phyloP scores from a whole-genome alignment of 345 rosid genomes.

The Hibiscus trionum region DNA sequence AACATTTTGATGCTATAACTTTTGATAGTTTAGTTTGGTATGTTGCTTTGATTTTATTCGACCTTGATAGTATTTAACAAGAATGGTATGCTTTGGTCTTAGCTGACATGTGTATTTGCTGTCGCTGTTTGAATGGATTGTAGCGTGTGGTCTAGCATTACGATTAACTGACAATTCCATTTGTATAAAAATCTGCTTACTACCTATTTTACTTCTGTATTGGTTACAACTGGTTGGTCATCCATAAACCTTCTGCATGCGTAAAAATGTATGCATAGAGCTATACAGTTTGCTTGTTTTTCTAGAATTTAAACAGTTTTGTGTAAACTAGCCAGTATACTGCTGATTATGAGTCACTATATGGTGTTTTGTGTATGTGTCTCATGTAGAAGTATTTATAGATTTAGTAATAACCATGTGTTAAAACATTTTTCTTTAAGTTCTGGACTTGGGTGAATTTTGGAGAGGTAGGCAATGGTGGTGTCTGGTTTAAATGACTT shows the following conservation, averaged over 20 bases:
- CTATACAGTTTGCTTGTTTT: background rate
- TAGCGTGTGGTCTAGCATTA: too few species aligned
- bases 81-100: background rate
- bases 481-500: constrained; percentile 22
- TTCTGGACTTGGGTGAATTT: background rate
- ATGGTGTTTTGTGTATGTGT: background rate
- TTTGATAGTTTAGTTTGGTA: too few species aligned
- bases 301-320: background rate
- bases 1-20: too few species aligned
- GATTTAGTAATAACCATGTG: background rate
- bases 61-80: background rate
- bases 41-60: background rate
- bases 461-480: constrained; percentile 31
- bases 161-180: background rate
- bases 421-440: background rate
- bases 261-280: background rate
- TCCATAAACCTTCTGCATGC: background rate
- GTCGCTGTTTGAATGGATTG: too few species aligned
- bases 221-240: background rate
- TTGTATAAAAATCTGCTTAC: too few species aligned
- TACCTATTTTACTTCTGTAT: too few species aligned
- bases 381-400: background rate
- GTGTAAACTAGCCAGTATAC: background rate
- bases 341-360: background rate
- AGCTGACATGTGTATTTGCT: background rate